Base-by-base conservation (phyloP, 345 rosid genomes). In the Iberis pinnata region DNA sequence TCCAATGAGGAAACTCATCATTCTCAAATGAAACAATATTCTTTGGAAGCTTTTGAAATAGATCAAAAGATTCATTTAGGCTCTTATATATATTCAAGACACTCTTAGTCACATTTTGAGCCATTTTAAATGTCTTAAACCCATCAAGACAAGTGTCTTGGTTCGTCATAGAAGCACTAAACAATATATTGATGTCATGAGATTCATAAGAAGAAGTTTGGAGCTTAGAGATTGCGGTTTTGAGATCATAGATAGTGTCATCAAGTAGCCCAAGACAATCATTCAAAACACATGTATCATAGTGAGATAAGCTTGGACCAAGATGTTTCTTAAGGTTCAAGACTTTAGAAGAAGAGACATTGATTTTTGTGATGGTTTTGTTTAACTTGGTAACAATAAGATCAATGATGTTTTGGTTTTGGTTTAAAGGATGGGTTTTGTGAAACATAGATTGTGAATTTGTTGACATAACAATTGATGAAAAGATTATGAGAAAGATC, bases 131-230 rank as follows among this genome's bases (percentile, higher is more conserved):
- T 53, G 24, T 12, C 17, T 29, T 17, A 40, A 89, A 84, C 58
- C 97, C 94, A 25, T 86, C 90, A 7, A 89, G 95, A 49, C 95
- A 89, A 35, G 97, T 89, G 79, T 80, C 83, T 76, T 83, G 90
- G 61, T 86, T 82, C 13, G 95, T 86, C 77, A 86, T 83, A 42
- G 95, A 83, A 12, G 64, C 80, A 64, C 88, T 83, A 14, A 86
- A 59, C 31, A 89, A 53, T 26, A 90, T 83, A 38, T 71, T 80
- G 62, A 86, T 16, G 57, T 47, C 24, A 40, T 37, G 17, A 10
- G 18, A 6, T 1, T 27, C 36, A 38, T 11, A 7, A 40, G 24
- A 24, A 4, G 50, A 20, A 32, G 51, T 39, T 40, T 7, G 56
- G 51, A 86, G 84, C 40, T 73, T 73, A 16, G 81, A 51, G 27